A percentile compares a stretch with the other conserved stretches of the same genome.
Evolutionary conservation across 495 filamentous ascomycete species (phyloP).

Genomic region (Penicillium cinerascens): DNA sequence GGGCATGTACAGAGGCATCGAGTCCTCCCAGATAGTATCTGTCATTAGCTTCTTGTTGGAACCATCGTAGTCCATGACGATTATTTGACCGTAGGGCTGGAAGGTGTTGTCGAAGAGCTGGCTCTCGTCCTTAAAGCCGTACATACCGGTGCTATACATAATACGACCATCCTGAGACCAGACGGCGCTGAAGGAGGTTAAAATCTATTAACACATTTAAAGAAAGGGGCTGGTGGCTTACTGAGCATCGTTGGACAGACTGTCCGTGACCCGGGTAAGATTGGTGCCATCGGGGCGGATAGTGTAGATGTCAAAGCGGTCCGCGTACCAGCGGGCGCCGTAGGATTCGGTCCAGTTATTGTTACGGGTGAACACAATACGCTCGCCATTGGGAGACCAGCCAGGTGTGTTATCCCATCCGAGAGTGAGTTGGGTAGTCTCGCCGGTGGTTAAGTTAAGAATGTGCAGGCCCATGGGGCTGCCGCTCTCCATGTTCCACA

Average conservation of each 20-base stretch:
- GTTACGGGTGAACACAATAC: conserved; percentile 15
- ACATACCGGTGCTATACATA: conserved; percentile 14
- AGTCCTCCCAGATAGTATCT: too few relatives aligned
- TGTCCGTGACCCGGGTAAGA: conserved; percentile 1
- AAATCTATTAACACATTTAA: too few relatives aligned
- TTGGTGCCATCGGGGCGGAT: conserved; percentile 7
- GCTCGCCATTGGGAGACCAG: conserved; percentile 11
- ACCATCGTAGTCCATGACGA: conserved; percentile 34
- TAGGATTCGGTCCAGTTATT: background rate
- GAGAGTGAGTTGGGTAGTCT: conserved; percentile 1
- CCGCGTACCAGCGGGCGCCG: background rate
- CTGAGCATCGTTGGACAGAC: conserved; percentile 10
- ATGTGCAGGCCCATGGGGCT: conserved; percentile 3
- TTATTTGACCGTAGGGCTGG: conserved; percentile 35
- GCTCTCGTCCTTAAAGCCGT: conserved; percentile 32
- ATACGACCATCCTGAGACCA: too few relatives aligned
- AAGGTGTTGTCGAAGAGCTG: conserved; percentile 33
- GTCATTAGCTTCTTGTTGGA: conserved; percentile 27
- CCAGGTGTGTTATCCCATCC: conserved; percentile 12
- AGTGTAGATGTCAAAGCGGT: background rate
- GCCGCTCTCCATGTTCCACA: background rate
- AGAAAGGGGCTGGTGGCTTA: background rate
- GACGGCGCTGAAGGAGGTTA: too few relatives aligned
- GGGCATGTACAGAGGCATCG: too few relatives aligned
- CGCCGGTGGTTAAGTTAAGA: background rate